These are phyloP conservation scores for Hyaloscypha variabilis DNA, from an alignment of 495 filamentous ascomycete species.

Conservation along the genomic window DNA sequence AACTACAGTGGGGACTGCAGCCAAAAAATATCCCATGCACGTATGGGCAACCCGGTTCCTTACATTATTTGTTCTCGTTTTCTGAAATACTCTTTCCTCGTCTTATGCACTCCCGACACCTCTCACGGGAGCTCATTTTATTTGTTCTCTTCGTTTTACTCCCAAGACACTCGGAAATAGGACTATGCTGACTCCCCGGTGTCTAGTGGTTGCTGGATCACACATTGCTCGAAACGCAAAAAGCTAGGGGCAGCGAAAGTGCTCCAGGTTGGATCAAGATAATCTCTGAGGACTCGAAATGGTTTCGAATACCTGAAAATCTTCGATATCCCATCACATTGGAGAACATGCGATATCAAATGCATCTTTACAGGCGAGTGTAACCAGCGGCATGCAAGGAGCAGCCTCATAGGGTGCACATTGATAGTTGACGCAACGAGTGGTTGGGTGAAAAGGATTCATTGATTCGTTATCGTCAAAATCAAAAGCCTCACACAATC, in stretches of 20 bases:
- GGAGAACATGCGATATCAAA: conserved; percentile 94
- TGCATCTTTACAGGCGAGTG: conserved; percentile 68
- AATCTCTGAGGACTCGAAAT: conserved; percentile 71
- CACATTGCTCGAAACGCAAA: conserved; percentile 57
- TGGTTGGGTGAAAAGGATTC: neutral
- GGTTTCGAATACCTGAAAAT: conserved; percentile 74
- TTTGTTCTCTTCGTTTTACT: too few species aligned
- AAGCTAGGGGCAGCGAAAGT: conserved; percentile 18
- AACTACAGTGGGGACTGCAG: conserved; percentile 59
- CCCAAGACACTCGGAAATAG: too few species aligned
- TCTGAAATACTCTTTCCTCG: too few species aligned
- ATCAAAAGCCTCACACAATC: neutral
- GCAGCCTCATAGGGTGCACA: neutral
- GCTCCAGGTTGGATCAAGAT: conserved; percentile 67
- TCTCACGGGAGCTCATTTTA: too few species aligned
- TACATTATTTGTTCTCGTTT: too few species aligned
- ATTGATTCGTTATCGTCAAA: conserved; percentile 2
- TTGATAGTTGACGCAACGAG: neutral
- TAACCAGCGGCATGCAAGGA: conserved; percentile 2
- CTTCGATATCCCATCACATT: conserved; percentile 81
- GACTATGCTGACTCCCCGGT: too few species aligned
- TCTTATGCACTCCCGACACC: too few species aligned
- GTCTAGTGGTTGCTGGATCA: conserved; percentile 77
- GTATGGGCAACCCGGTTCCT: too few species aligned
- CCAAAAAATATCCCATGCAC: conserved; percentile 87